phyloP scores from a whole-genome alignment of 164 flowering plant genomes.

The Houttuynia cordata region DNA sequence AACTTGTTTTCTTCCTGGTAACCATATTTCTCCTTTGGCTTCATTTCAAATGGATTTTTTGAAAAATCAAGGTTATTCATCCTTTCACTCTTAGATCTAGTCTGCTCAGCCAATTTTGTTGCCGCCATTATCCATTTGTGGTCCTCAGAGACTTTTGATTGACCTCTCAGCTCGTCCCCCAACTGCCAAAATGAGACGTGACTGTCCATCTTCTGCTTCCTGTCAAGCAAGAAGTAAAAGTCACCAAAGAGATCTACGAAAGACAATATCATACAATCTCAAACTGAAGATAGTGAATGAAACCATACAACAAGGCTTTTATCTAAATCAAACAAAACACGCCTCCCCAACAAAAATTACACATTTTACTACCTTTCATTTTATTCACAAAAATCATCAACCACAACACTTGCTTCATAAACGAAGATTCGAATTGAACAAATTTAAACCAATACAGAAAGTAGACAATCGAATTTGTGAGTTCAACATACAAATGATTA shows the following conservation, averaged over 20 bases:
- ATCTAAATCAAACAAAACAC: no score
- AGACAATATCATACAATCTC: no score
- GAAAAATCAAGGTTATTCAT: conserved; percentile 75
- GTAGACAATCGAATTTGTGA: no score
- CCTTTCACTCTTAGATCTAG: conserved; percentile 64
- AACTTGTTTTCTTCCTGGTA: conserved; percentile 75
- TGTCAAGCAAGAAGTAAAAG: not conserved
- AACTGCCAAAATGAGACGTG: conserved; percentile 80
- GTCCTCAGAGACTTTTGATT: conserved; percentile 69
- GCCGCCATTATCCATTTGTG: conserved; percentile 78
- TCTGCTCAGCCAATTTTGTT: conserved; percentile 81
- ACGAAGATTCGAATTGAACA: no score
- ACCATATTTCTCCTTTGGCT: conserved; percentile 42
- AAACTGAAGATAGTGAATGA: no score
- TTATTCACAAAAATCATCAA: no score
- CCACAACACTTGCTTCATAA: no score
- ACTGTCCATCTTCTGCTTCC: conserved; percentile 40
- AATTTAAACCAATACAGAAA: no score
- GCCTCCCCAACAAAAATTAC: no score
- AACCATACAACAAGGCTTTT: no score
- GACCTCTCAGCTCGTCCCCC: conserved; percentile 89
- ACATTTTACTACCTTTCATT: no score
- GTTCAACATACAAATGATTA: no score
- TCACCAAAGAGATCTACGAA: not conserved
- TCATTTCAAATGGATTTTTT: conserved; percentile 36